Base-by-base conservation (phyloP, 1,284 basidiomycete species). In the Malassezia brasiliensis region DNA sequence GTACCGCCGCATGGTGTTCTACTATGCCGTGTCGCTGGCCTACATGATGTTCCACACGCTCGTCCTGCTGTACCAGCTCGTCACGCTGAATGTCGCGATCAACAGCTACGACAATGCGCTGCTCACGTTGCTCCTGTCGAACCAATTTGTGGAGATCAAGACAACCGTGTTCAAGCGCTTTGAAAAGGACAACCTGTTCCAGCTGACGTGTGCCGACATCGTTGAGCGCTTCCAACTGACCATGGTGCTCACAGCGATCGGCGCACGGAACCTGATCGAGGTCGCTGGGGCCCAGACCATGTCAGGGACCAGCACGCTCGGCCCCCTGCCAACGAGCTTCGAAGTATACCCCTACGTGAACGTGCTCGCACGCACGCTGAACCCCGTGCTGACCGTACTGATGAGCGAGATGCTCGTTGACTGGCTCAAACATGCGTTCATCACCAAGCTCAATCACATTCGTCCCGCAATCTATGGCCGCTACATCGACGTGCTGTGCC, bases 111-210 rank as follows among this genome's bases (percentile, higher is more conserved):
- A 96, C 76, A 88, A 98, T 72, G 87, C 91, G 1, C 82, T 99
- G 12, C 80, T 98, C 32, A 96, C 93, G 0, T 81, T 99, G 0
- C 80, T 99, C 5, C 84, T 98, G 40, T 96, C 90, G 41, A 99
- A 98, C 75, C 94, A 99, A 75, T 98, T 99, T 71, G 93, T 98
- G 45, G 94, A 99, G 77, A 98, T 98, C 78, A 99, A 99, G 77
- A 91, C 93, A 36, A 91, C 79, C 66, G 94, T 99, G 0, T 99
- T 99, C 82, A 99, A 98, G 77, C 96, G 88, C 75, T 98, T 99
- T 67, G 94, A 98, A 75, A 99, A 96, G 76, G 94, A 98, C 70
- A 96, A 88, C 69, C 81, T 99, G n/a, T 96, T 99, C 74, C 94
- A 99, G 75, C 91, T 99, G 62, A 94, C 90, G 19, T 74, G 72